Conservation (phyloP, 2,329 filamentous ascomycete genomes). For the Neobulgaria alba region DNA sequence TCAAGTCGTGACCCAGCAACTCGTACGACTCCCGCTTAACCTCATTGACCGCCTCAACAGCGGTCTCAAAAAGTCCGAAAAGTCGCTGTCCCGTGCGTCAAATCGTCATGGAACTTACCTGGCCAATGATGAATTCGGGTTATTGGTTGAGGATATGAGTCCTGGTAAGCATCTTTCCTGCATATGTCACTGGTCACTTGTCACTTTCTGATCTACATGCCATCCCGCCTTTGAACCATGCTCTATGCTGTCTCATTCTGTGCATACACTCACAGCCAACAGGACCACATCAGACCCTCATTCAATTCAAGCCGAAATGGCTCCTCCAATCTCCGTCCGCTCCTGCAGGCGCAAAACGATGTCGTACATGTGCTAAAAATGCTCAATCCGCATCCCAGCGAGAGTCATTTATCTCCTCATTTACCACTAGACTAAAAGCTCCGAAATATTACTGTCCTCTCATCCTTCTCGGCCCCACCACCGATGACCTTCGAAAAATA, state of each 20-base stretch:
- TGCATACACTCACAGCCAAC: too few species aligned
- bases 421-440: constrained; percentile 8
- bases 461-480: constrained; percentile 47
- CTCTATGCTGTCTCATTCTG: too few species aligned
- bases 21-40: constrained; percentile 39
- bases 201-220: too few species aligned
- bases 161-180: constrained; percentile 26
- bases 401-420: too few species aligned
- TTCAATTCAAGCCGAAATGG: constrained; percentile 85
- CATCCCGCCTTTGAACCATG: too few species aligned
- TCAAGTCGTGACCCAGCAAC: constrained; percentile 47
- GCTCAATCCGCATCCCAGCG: constrained; percentile 19
- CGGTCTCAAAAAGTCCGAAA: constrained; percentile 35
- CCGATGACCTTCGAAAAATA: constrained; percentile 36
- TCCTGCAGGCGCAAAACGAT: constrained; percentile 52
- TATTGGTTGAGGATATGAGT: constrained; percentile 69
- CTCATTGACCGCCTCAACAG: constrained; percentile 43
- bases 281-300: constrained; percentile 7
- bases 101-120: constrained; percentile 43
- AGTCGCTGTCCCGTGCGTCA: constrained; percentile 21
- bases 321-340: constrained; percentile 67
- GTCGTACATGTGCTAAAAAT: constrained; percentile 60
- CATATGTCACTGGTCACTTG: background rate
- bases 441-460: constrained; percentile 51
- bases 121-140: constrained; percentile 50